phyloP scores from a whole-genome alignment of 2,329 filamentous ascomycete species.

The Setomelanomma holmii region DNA sequence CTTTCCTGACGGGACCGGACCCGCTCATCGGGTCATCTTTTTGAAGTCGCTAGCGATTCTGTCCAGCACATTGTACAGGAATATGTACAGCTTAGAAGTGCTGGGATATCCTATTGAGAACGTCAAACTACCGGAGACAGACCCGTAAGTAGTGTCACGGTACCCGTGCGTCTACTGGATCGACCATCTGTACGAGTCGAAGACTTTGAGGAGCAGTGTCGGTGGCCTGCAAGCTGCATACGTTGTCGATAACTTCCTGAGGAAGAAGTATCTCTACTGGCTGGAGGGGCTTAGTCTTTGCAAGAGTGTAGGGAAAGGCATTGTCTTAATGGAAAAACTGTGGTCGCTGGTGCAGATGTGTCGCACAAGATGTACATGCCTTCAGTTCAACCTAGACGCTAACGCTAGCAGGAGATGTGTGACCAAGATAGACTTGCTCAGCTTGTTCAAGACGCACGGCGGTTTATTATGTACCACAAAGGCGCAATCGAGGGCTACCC shows the following conservation, averaged over 20 bases:
- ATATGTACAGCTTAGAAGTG: constrained; percentile 30
- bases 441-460: constrained; percentile 19
- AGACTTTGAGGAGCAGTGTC: constrained; percentile 1
- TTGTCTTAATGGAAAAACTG: constrained; percentile 13
- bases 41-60: constrained; percentile 40
- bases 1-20: constrained; percentile 34
- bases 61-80: constrained; percentile 23
- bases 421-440: background rate
- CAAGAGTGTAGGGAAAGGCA: constrained; percentile 7
- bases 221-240: constrained; percentile 1
- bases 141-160: constrained; percentile 30
- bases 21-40: constrained; percentile 20
- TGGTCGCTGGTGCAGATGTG: constrained; percentile 2
- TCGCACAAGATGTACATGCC: background rate
- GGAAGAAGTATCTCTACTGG: constrained; percentile 14
- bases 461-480: constrained; percentile 33
- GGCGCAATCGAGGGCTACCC: constrained; percentile 23
- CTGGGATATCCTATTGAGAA: constrained; percentile 21
- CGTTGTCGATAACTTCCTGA: constrained; percentile 9
- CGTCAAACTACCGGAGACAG: constrained; percentile 25
- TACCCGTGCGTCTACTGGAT: constrained; percentile 45
- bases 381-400: background rate
- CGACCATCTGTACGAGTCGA: constrained; percentile 36
- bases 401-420: background rate
- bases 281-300: constrained; percentile 14